A percentile compares a stretch with the other conserved stretches of the same genome.
Evolutionary conservation across 192 early-diverging fungal genomes (phyloP).

Genomic region (Polychytrium aggregatum): DNA sequence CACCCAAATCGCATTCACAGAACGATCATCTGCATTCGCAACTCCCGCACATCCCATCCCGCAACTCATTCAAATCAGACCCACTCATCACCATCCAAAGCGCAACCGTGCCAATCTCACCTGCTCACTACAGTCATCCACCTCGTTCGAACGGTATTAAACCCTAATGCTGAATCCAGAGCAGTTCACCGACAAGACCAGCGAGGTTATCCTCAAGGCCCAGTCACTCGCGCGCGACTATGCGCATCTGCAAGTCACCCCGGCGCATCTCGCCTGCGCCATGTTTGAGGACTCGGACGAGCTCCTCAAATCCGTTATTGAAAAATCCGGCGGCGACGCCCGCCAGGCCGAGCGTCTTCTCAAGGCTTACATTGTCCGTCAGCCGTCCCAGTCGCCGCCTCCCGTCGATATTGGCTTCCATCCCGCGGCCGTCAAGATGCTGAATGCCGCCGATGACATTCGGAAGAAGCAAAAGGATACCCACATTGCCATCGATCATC

Average conservation of each 20-base stretch:
- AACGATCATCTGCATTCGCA: no score
- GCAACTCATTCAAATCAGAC: no score
- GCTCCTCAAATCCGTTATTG: constrained; percentile 61
- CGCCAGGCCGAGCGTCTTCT: constrained; percentile 60
- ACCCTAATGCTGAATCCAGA: no score
- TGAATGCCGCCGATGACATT: constrained; percentile 66
- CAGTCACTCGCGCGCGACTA: constrained; percentile 57
- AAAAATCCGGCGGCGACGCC: constrained; percentile 78
- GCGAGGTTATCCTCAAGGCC: constrained; percentile 45
- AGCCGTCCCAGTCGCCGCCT: constrained; percentile 77
- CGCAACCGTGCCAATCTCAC: no score
- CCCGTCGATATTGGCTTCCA: constrained; percentile 62
- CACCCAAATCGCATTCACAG: no score
- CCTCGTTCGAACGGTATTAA: no score
- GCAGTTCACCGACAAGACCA: constrained; percentile 81
- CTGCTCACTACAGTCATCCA: no score
- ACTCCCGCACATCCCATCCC: no score
- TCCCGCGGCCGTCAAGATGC: constrained; percentile 44
- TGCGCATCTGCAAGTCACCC: constrained; percentile 62
- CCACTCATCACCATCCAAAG: no score
- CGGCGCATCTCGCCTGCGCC: constrained; percentile 69
- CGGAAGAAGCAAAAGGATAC: constrained; percentile 83
- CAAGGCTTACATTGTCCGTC: constrained; percentile 64
- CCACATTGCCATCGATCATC: constrained; percentile 76
- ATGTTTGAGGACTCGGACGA: constrained; percentile 76